These are phyloP conservation scores for Camellia lanceoleosa DNA, from an alignment of 148 eudicot genomes.

Conservation along the genomic window DNA sequence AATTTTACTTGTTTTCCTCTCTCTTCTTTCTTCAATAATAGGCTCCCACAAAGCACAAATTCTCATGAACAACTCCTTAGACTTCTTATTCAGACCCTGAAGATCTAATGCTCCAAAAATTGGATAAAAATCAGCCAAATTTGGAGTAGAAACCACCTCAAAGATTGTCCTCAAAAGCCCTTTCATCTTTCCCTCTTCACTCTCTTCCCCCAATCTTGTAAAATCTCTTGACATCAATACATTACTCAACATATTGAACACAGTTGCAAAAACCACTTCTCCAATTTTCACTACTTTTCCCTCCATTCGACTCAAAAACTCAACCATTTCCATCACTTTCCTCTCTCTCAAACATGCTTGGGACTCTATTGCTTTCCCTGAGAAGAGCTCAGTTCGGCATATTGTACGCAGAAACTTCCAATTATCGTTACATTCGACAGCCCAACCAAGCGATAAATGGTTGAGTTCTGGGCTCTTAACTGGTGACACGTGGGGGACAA, in stretches of 20 bases:
- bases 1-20: neutral
- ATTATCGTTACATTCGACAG: neutral
- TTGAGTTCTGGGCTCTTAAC: neutral
- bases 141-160: neutral
- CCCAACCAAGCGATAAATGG: neutral
- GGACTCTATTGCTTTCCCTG: conserved; percentile 8
- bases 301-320: conserved; percentile 11
- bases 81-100: neutral
- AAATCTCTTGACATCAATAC: conserved; percentile 22
- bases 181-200: neutral
- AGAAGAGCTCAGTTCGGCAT: conserved; percentile 19
- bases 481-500: neutral
- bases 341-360: conserved; percentile 19
- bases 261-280: conserved; percentile 16
- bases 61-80: neutral
- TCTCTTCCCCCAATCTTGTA: neutral
- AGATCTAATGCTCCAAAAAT: conserved; percentile 7
- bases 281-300: conserved; percentile 17
- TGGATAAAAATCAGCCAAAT: conserved; percentile 17
- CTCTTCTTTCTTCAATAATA: conserved; percentile 10
- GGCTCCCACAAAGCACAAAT: conserved; percentile 1
- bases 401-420: conserved; percentile 26
- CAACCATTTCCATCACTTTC: conserved; percentile 24
- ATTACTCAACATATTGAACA: conserved; percentile 24
- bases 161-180: neutral